Evolutionary conservation across 306 rosid species (phyloP), one percentile per base, ranked within the genome.

Genomic region (Lagenaria siceraria): DNA sequence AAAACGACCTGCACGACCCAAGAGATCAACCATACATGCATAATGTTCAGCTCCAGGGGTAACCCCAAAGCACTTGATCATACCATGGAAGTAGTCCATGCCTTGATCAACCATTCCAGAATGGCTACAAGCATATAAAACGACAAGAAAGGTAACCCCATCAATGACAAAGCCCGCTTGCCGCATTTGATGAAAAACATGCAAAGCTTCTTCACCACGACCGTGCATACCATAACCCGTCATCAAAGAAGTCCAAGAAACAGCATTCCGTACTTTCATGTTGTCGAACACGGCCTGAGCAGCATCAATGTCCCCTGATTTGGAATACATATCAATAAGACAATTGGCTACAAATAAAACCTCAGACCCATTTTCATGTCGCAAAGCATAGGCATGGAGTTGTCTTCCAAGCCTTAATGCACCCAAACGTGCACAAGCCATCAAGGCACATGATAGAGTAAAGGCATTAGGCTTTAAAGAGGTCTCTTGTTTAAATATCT

Each of bases 161-260:
- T 88, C 98, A 54, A 87, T 85, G 65, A 83, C 87, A 29, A 85
- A 68, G 78, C 84, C 88, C 62, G 43, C 69, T 77, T 81, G 76
- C 76, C 80, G 85, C 91, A 93, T 91, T 79, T 85, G 85, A 76
- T 81, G 77, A 58, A 93, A 93, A 80, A 91, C 84, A 12, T 43
- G 82, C 55, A 91, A 78, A 78, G 93, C 91, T 77, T 93, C 94
- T 84, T 88, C 90, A 18, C 97, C 93, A 35, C 84, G 86, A 52
- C 98, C 98, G 60, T 93, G 98, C 91, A 91, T 85, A 65, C 89
- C 97, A 72, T 93, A 93, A 43, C 97, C 93, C 0, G 90, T 85
- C 86, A 93, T 83, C 25, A 91, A 80, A 46, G 97, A 85, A 12
- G 98, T 91, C 98, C 97, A 93, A 35, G 98, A 91, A 78, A 93